Evolutionary conservation across 1,284 basidiomycete genomes (phyloP), one percentile per base, ranked within the genome.

Genomic region (Fistulina hepatica): DNA sequence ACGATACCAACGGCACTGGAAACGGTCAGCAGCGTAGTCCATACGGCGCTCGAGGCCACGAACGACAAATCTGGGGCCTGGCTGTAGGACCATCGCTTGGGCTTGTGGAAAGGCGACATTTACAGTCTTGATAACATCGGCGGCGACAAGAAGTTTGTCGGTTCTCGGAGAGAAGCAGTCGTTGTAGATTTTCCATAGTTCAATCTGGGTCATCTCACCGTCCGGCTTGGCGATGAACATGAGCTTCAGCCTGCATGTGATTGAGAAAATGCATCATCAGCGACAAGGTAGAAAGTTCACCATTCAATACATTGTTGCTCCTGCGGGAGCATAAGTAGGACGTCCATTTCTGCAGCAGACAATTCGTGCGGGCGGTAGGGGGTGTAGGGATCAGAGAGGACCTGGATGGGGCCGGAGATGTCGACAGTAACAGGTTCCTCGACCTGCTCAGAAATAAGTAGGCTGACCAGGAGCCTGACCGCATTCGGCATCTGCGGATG

Each of bases 161-260:
- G 77, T 73, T 46, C 64, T 69, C 1, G 69, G 71, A 9, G 65
- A 59, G 50, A 83, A 84, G 0, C 63, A 67, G 42, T 84, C 80
- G 50, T 82, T 81, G 60, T 93, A 93, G 10, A 88, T 64, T 41
- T 74, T 84, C 88, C 88, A 93, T 46, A 93, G 84, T 45, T 86
- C 83, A 38, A 91, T 85, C 58, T 93, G 89, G 0, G 88, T 89
- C 33, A 92, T 63, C 50, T 90, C 85, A 6, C 76, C 74, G 2
- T 79, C 73, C 2, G 73, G 55, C 41, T 77, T 75, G 15, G 73
- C 61, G 8, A 78, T 65, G 50, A 89, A 92, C 68, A 89, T 78
- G 8, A 64, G 56, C 50, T 72, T 76, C 81, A 93, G 89, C 88
- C 86, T 91, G 47, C 13, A 16, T 31, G 34, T n/a, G 5, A 37